Evolutionary conservation across 306 rosid species (phyloP).

Genomic region (Arachis hypogaea): DNA sequence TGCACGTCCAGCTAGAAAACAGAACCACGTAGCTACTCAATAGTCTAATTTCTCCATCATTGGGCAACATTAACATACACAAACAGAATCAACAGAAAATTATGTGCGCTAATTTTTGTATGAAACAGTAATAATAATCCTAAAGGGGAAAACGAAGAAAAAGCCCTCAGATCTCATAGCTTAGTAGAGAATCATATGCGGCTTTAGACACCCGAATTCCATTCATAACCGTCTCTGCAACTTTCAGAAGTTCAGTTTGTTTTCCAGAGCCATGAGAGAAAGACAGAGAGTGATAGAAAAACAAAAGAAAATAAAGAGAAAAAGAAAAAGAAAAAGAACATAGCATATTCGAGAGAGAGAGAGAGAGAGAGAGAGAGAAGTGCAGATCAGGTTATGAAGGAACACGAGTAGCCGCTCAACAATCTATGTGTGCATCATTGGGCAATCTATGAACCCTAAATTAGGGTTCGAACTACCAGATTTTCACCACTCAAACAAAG

Average conservation of each 20-base stretch:
- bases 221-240: conserved; percentile 20
- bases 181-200: conserved; percentile 29
- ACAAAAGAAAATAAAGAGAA: too few species aligned
- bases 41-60: conserved; percentile 41
- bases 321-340: too few species aligned
- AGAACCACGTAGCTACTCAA: conserved; percentile 27
- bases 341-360: background rate
- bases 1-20: conserved; percentile 19
- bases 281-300: too few species aligned
- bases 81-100: too few species aligned
- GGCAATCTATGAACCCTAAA: conserved; percentile 8
- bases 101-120: too few species aligned
- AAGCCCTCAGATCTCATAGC: conserved; percentile 49
- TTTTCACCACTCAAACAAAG: background rate
- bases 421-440: conserved; percentile 31
- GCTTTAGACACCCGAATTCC: conserved; percentile 19
- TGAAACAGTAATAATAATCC: too few species aligned
- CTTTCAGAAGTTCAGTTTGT: background rate
- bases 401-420: conserved; percentile 27
- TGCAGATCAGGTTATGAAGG: conserved; percentile 21
- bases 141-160: too few species aligned
- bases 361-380: conserved; percentile 8
- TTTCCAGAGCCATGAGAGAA: too few species aligned
- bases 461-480: background rate
- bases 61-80: conserved; percentile 27